Percentiles rank a stretch among this genome's conserved stretches.
Conservation (phyloP, 2,329 filamentous ascomycete species). For the Alternaria sp. region DNA sequence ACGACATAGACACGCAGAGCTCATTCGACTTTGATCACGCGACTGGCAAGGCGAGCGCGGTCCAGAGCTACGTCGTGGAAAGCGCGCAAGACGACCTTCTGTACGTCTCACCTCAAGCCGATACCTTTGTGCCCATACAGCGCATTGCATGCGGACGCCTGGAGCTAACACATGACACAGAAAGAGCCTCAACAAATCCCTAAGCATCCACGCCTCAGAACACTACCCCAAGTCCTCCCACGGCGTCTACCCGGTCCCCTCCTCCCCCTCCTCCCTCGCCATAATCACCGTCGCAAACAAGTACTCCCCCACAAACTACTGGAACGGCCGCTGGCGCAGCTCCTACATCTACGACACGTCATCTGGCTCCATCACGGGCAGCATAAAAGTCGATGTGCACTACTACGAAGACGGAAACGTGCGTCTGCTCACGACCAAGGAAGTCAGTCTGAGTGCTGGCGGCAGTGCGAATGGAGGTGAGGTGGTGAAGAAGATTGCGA, state of each 20-base stretch:
- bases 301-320: slow-evolving; percentile 98
- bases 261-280: slow-evolving; percentile 77
- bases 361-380: slow-evolving; percentile 73
- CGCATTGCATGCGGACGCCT: not conserved
- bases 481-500: slow-evolving; percentile 79
- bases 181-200: slow-evolving; percentile 81
- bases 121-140: not conserved
- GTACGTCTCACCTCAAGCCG: slow-evolving; percentile 61
- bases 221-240: slow-evolving; percentile 85
- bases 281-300: slow-evolving; percentile 92
- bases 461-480: slow-evolving; percentile 68
- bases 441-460: slow-evolving; percentile 68
- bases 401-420: slow-evolving; percentile 99
- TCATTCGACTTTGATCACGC: slow-evolving; percentile 89
- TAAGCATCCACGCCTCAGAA: slow-evolving; percentile 79
- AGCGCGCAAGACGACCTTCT: slow-evolving; percentile 79
- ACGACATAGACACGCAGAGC: slow-evolving; percentile 84
- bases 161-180: slow-evolving; percentile 55
- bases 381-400: slow-evolving; percentile 92
- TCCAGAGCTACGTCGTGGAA: slow-evolving; percentile 81
- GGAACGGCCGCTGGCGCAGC: slow-evolving; percentile 97
- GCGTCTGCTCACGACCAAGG: slow-evolving; percentile 86
- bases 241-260: slow-evolving; percentile 78
- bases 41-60: slow-evolving; percentile 82
- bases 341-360: slow-evolving; percentile 80